Evolutionary conservation across 148 eudicot species (phyloP).

Genomic region (Beta vulgaris): DNA sequence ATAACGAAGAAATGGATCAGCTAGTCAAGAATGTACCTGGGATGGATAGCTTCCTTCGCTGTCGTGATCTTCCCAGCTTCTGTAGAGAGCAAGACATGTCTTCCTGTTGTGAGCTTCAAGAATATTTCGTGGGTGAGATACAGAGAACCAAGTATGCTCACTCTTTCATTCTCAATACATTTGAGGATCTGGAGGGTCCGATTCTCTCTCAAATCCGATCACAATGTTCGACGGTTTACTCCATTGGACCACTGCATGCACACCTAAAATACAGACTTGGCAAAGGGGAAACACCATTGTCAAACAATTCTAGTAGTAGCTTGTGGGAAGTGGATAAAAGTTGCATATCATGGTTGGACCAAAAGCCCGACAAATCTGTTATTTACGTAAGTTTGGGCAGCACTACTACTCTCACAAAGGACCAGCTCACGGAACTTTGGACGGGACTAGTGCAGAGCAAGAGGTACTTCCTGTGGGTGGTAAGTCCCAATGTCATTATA

Average conservation of each 20-base stretch:
- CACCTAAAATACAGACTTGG: constrained; percentile 28
- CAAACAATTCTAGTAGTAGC: constrained; percentile 13
- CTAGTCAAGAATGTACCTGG: constrained; percentile 31
- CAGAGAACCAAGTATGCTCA: constrained; percentile 1
- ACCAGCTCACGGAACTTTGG: constrained; percentile 49
- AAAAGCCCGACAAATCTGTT: constrained; percentile 42
- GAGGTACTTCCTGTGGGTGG: constrained; percentile 49
- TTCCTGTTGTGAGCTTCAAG: not conserved
- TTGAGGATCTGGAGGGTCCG: constrained; percentile 46
- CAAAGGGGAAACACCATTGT: not conserved
- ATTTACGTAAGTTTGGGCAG: constrained; percentile 56
- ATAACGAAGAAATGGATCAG: constrained; percentile 24
- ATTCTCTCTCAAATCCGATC: constrained; percentile 30
- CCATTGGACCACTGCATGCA: constrained; percentile 53
- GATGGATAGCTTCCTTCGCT: constrained; percentile 33
- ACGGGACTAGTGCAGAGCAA: constrained; percentile 50
- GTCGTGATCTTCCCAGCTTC: constrained; percentile 43
- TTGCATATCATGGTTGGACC: constrained; percentile 49
- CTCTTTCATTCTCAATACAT: constrained; percentile 41
- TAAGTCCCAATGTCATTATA: constrained; percentile 32
- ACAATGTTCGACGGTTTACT: constrained; percentile 25
- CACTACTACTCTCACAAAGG: constrained; percentile 26
- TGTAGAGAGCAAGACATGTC: constrained; percentile 19
- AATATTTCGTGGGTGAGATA: not conserved
- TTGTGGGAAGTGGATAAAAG: constrained; percentile 42